Evolutionary conservation across 371 early-diverging fungal genomes (phyloP), one percentile per base, ranked within the genome.

Genomic region (Syncephalastrum monosporum): DNA sequence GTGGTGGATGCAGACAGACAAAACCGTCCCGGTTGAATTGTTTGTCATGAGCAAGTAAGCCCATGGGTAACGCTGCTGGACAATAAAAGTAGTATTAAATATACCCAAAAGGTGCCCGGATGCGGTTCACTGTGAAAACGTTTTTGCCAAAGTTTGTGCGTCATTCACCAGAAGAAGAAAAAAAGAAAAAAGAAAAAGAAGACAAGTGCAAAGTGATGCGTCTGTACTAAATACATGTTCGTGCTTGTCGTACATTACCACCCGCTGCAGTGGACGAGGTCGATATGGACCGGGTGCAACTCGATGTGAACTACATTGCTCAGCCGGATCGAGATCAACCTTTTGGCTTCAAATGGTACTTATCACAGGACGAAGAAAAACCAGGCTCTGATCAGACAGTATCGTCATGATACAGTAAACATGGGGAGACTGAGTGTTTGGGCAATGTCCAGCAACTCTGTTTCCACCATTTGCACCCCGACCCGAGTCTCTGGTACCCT

Each of bases 391-490:
- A 38, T n/a, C 4, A 41, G 15, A 23, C 38, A 10, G 47, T 6
- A 12, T 42, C 43, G 5, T 15, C 15, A n/a, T 44, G 7, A 25
- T 41, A 12, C 52, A 71, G 81, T 42, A 75, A 67, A 52, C 82
- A 81, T 57, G 82, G 82, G 3, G 60, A 67, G 1, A 13, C 65
- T 7, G 82, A 81, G 25, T 81, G 82, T 50, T 64, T 70, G 1
- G 82, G 82, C 1, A 78, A 81, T 54, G 72, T 57, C 5, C 82
- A 81, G 25, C 72, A 81, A 49, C 61, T 81, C 6, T 81, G 82
- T 45, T 78, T 74, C 64, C 64, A 67, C 13, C 64, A 72, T 16
- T 60, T 64, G 10, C 68, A 73, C 43, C 74, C 72, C 21, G 65
- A 69, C 17, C 53, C 57, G 14, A 29, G 47, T 2, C 44, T 62